Evolutionary conservation across 1,139 yeast genomes (phyloP).

Genomic region (Candida sojae): DNA sequence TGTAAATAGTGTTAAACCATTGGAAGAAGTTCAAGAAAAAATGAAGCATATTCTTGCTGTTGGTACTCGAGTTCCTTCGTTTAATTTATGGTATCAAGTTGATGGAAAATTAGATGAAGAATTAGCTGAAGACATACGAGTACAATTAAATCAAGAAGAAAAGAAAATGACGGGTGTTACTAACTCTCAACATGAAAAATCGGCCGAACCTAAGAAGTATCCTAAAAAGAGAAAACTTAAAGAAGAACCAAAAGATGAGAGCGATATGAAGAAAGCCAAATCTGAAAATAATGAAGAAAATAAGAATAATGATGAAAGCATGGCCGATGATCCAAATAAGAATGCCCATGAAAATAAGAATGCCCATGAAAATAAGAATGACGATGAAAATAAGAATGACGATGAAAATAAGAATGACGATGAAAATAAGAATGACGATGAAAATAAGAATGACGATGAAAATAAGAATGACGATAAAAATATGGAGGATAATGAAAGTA

Average conservation of each 20-base stretch:
- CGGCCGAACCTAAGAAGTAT: conserved; percentile 14
- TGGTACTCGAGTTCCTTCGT: conserved; percentile 64
- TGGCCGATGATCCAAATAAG: not conserved
- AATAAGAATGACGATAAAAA: not conserved
- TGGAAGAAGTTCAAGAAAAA: conserved; percentile 53
- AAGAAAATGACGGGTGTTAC: conserved; percentile 43
- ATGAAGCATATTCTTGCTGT: conserved; percentile 63
- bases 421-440: not conserved
- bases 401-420: not conserved
- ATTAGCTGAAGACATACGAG: conserved; percentile 51
- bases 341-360: not conserved
- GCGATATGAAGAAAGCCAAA: conserved; percentile 17
- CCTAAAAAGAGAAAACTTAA: conserved; percentile 36
- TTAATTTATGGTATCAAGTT: conserved; percentile 80
- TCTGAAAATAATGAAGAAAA: conserved; percentile 3
- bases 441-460: not conserved
- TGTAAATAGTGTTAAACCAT: conserved; percentile 62
- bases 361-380: not conserved
- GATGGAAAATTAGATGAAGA: conserved; percentile 76
- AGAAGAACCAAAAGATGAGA: conserved; percentile 19
- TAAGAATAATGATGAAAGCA: conserved; percentile 1
- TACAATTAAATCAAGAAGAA: conserved; percentile 40
- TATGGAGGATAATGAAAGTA: not conserved
- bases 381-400: not conserved
- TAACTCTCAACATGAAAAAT: conserved; percentile 14